Base-by-base conservation (phyloP, 768 basidiomycete species). In the Paxillus rubicundulus region DNA sequence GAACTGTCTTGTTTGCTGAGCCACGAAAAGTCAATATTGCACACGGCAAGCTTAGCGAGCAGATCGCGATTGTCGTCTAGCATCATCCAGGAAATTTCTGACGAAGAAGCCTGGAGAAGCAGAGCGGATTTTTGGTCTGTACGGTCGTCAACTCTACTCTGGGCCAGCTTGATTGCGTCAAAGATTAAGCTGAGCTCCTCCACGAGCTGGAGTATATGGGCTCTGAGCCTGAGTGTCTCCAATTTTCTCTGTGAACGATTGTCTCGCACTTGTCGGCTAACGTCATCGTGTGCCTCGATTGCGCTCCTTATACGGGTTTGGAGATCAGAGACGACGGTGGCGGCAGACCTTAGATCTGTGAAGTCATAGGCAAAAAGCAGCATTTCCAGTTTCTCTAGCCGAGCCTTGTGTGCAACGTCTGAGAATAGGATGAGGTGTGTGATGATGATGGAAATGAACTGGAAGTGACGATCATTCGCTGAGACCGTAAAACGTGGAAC, bases 31-130 rank as follows among this genome's bases (percentile, higher is more conserved):
- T 88, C 75, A 58, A 87, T 87, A 48, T 82, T 78, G 46, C 84
- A 81, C 41, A 95, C 80, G n/a, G 87, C 87, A 40, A 97, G 77
- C 71, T 97, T 96, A 36, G 91, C 85, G 2, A 96, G 76, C 40
- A 95, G 75, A 39, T 86, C 82, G 44, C 79, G 74, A 37, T 81
- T 72, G 41, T 86, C 80, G 61, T 87, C 87, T 14, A 96, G 71
- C 91, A 98, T 94, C 53, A 79, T 80, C 93, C 94, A 98, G 1
- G 89, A 92, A 42, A 98, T 86, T 66, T 93, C 89, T 6, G 84
- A 81, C 0, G 92, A 92, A 6, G 84, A 85, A 1, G 92, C 87
- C 54, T 89, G 86, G 28, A 96, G 71, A 47, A 90, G 78, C 42
- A 93, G 76, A 2, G 92, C 89, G 1, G 89, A 88, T 61, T 89